Percentiles rank a stretch among this genome's conserved stretches.
phyloP scores from a whole-genome alignment of 2,329 filamentous ascomycete genomes.

The Ophiocordyceps polyrhachis-furcata region DNA sequence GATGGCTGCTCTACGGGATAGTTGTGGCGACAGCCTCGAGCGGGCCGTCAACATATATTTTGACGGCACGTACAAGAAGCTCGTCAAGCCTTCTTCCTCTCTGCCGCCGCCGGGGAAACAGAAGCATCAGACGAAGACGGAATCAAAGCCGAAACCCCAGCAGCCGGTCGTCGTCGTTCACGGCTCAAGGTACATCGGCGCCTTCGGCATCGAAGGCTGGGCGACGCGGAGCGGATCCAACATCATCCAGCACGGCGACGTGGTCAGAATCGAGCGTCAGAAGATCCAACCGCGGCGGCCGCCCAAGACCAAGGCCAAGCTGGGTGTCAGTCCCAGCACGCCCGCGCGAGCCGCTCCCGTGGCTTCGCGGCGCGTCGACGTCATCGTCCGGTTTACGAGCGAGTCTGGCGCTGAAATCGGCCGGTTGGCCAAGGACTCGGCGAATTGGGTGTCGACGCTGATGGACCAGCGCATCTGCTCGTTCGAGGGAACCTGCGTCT shows the following conservation, averaged over 20 bases:
- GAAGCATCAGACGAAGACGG: neutral
- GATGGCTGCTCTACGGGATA: conserved; percentile 29
- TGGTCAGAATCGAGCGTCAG: conserved; percentile 72
- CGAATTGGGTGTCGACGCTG: conserved; percentile 80
- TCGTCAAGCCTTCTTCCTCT: conserved; percentile 11
- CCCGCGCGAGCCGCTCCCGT: conserved; percentile 23
- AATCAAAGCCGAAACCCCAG: neutral
- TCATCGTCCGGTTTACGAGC: conserved; percentile 84
- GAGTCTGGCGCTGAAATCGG: conserved; percentile 64
- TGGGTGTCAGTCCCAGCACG: conserved; percentile 13
- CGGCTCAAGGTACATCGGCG: conserved; percentile 57
- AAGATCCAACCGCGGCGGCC: conserved; percentile 44
- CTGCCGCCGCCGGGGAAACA: neutral
- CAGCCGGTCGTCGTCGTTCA: conserved; percentile 4
- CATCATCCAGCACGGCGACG: conserved; percentile 62
- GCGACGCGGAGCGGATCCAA: conserved; percentile 65
- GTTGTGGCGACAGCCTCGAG: conserved; percentile 39
- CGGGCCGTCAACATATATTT: conserved; percentile 51
- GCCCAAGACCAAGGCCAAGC: conserved; percentile 24
- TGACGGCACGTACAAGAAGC: conserved; percentile 45
- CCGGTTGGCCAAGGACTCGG: conserved; percentile 67
- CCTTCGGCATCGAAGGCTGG: conserved; percentile 85
- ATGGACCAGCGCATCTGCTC: conserved; percentile 78
- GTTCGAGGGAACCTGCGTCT: conserved; percentile 80
- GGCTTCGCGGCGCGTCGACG: conserved; percentile 54